Percentiles rank a stretch among this genome's conserved stretches.
Conservation (phyloP, 106 monocot species). For the Posidonia australis region DNA sequence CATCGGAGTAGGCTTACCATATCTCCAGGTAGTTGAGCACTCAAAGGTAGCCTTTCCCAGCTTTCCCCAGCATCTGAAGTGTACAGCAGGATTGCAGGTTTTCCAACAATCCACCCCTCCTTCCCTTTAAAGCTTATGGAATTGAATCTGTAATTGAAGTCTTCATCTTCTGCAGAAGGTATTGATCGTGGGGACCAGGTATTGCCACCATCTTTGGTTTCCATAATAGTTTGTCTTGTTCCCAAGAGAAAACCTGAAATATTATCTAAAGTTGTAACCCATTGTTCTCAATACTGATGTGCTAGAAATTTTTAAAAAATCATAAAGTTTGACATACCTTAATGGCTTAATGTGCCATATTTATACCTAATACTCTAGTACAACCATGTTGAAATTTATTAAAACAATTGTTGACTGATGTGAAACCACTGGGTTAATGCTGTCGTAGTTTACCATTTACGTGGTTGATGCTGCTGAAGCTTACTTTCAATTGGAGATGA, state of each 20-base stretch:
- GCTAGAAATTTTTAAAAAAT: not conserved
- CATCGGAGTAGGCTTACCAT: constrained; percentile 32
- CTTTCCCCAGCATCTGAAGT: constrained; percentile 88
- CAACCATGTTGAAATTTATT: too few species aligned
- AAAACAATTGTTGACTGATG: too few species aligned
- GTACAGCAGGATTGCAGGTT: constrained; percentile 84
- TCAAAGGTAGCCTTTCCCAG: constrained; percentile 91
- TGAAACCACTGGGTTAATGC: too few species aligned
- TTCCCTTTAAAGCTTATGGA: constrained; percentile 87
- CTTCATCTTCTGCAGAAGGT: constrained; percentile 93
- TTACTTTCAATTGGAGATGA: too few species aligned
- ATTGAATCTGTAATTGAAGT: constrained; percentile 98
- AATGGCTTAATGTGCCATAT: too few species aligned
- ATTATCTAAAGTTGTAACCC: not conserved
- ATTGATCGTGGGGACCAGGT: constrained; percentile 82
- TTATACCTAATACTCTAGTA: too few species aligned
- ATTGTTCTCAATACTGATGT: not conserved
- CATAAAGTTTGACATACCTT: not conserved
- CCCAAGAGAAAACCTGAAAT: constrained; percentile 79
- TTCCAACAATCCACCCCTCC: constrained; percentile 98
- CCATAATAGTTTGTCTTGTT: constrained; percentile 91
- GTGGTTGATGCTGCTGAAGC: too few species aligned
- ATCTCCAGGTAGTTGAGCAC: constrained; percentile 88
- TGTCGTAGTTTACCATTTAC: too few species aligned
- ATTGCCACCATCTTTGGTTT: constrained; percentile 89